Evolutionary conservation across 2,329 filamentous ascomycete species (phyloP), one percentile per base, ranked within the genome.

Genomic region (Monosporascus sp.): DNA sequence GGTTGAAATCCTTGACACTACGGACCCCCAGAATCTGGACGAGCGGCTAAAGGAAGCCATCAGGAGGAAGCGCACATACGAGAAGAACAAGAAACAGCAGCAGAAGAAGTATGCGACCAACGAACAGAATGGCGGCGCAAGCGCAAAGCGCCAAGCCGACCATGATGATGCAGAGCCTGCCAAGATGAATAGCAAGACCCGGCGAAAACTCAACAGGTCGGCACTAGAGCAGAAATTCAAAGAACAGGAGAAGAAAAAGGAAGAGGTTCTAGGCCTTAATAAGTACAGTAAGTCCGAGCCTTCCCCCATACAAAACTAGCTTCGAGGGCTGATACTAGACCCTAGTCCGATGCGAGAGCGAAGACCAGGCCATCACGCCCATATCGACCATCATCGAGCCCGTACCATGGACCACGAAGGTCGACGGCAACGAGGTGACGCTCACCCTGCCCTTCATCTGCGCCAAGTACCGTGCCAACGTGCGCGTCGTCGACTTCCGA

Each of bases 401-500:
- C 1, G 53, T 67, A 1, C 59, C 61, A 7, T 67, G 81, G 57
- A 65, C 75, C 46, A 76, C 76, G 18, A 70, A 70, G 31, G 70
- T 78, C 1, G 70, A 77, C 7, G 71, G 64, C 17, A 52, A 72
- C 46, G 51, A 63, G 17, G 61, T 71, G 2, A 65, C 59, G 4
- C 40, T 81, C 1, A 58, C 60, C n/a, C 61, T 92, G 0, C 89
- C 91, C 0, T 96, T 96, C 63, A 77, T 85, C 53, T 91, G 92
- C 63, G 73, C 79, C 53, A 88, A 84, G 43, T 91, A 91, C 66
- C 82, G 84, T 47, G 75, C 83, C 22, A 77, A 79, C 37, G 85
- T 89, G 37, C 86, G 89, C n/a, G 86, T 96, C 2, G 79, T 96
- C 37, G 89, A 96, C 70, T 97, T 89, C 68, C 82, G 79, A 54